These are phyloP conservation scores for Rosa hybrid DNA, from an alignment of 331 rosid genomes.

Conservation along the genomic window DNA sequence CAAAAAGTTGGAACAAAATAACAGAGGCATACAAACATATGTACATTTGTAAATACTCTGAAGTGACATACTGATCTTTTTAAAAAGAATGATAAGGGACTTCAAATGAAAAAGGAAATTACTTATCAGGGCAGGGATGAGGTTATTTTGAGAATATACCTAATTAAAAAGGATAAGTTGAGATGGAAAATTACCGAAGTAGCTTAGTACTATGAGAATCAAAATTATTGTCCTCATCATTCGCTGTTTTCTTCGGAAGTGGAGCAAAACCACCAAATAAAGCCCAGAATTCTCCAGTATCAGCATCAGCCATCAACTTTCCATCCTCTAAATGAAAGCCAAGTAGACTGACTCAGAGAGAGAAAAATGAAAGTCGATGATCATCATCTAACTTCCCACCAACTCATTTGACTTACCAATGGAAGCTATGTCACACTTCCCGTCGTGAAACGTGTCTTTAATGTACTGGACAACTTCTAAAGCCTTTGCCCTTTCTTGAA, in stretches of 20 bases:
- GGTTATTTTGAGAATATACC: conserved; percentile 7
- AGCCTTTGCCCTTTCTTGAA: conserved; percentile 99
- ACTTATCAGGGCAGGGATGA: background rate
- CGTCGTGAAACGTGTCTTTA: conserved; percentile 91
- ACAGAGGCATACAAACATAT: background rate
- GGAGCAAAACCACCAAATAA: conserved; percentile 99
- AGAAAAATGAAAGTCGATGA: conserved; percentile 24
- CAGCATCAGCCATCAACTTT: conserved; percentile 95
- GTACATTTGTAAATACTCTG: background rate
- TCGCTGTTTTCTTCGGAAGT: conserved; percentile 79
- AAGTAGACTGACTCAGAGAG: conserved; percentile 36
- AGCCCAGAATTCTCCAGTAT: conserved; percentile 96
- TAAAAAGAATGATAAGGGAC: conserved; percentile 15
- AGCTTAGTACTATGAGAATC: conserved; percentile 68
- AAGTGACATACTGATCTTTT: background rate
- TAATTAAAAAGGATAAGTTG: conserved; percentile 25
- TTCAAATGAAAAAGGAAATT: background rate
- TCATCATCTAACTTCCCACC: conserved; percentile 25
- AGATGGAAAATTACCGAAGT: conserved; percentile 61
- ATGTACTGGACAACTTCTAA: conserved; percentile 93
- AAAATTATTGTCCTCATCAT: conserved; percentile 56
- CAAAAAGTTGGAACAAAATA: background rate
- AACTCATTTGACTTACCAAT: conserved; percentile 67
- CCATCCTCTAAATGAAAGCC: conserved; percentile 80
- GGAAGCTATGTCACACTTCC: conserved; percentile 95